Conservation (phyloP, 2,329 filamentous ascomycete genomes). For the Incumbomyces delicatus region DNA sequence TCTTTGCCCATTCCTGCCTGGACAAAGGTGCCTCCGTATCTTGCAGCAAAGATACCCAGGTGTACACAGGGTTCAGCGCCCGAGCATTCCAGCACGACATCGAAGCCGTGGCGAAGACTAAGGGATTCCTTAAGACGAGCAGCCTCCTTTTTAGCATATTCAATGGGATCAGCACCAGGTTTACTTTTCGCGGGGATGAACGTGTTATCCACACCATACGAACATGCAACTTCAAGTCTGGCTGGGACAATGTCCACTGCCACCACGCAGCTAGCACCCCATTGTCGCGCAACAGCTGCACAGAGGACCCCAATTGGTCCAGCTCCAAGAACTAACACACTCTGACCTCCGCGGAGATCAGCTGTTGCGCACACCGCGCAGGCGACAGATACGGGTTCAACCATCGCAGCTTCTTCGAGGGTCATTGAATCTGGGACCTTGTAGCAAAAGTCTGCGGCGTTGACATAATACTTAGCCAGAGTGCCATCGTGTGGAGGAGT, state of each 20-base stretch:
- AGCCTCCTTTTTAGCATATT: too few relatives aligned
- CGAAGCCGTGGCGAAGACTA: slow-evolving; percentile 36
- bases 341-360: slow-evolving; percentile 70
- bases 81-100: slow-evolving; percentile 42
- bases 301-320: slow-evolving; percentile 74
- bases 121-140: too few relatives aligned
- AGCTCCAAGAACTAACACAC: slow-evolving; percentile 80
- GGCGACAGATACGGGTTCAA: slow-evolving; percentile 84
- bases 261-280: slow-evolving; percentile 38
- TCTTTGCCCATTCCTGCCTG: slow-evolving; percentile 45
- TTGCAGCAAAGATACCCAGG: slow-evolving; percentile 35
- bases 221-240: too few relatives aligned
- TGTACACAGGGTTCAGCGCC: slow-evolving; percentile 41
- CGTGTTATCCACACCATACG: too few relatives aligned
- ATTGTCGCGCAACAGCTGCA: slow-evolving; percentile 38
- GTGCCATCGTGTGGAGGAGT: slow-evolving; percentile 84
- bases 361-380: slow-evolving; percentile 80
- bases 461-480: slow-evolving; percentile 84
- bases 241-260: slow-evolving; percentile 38
- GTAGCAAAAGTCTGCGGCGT: slow-evolving; percentile 90
- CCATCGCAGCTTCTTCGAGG: slow-evolving; percentile 79
- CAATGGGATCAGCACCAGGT: too few relatives aligned
- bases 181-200: too few relatives aligned
- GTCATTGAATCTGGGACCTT: slow-evolving; percentile 84
- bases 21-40: slow-evolving; percentile 41